These are phyloP conservation scores for Citrus reticulata DNA, from an alignment of 345 rosid species.

Conservation along the genomic window DNA sequence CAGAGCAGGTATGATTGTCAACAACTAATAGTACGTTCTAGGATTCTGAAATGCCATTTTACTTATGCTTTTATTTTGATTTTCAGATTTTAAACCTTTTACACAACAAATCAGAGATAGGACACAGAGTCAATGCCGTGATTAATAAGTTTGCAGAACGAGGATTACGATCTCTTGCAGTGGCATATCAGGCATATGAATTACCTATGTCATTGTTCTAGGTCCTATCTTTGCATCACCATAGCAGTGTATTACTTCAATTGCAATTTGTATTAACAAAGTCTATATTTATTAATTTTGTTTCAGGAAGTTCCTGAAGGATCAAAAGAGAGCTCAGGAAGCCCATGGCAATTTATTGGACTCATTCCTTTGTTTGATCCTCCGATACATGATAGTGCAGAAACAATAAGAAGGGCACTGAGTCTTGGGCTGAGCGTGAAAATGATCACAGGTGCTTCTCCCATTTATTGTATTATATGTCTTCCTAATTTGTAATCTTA, in stretches of 20 bases:
- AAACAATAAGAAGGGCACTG: conserved; percentile 52
- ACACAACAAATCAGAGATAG: conserved; percentile 49
- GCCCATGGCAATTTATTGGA: conserved; percentile 63
- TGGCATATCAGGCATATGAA: conserved; percentile 48
- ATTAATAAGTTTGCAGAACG: conserved; percentile 56
- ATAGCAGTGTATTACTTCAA: neutral
- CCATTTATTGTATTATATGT: neutral
- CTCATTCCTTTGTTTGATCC: conserved; percentile 68
- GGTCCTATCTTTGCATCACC: neutral
- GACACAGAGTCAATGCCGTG: conserved; percentile 45
- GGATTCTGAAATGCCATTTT: neutral
- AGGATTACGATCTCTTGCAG: conserved; percentile 64
- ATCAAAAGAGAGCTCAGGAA: conserved; percentile 54
- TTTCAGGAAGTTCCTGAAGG: conserved; percentile 62
- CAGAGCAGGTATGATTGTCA: conserved; percentile 44
- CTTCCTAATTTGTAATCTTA: neutral
- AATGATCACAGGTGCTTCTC: conserved; percentile 50
- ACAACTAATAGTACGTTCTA: neutral
- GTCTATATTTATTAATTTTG: conserved; percentile 1
- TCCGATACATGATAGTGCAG: conserved; percentile 61
- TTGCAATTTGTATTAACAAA: neutral
- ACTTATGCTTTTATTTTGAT: conserved; percentile 1
- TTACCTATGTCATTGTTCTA: neutral
- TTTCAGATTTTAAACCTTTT: conserved; percentile 48
- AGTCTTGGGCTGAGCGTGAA: conserved; percentile 64